Evolutionary conservation across 176 grass and related monocot genomes (phyloP).

Genomic region (Eleusine indica): DNA sequence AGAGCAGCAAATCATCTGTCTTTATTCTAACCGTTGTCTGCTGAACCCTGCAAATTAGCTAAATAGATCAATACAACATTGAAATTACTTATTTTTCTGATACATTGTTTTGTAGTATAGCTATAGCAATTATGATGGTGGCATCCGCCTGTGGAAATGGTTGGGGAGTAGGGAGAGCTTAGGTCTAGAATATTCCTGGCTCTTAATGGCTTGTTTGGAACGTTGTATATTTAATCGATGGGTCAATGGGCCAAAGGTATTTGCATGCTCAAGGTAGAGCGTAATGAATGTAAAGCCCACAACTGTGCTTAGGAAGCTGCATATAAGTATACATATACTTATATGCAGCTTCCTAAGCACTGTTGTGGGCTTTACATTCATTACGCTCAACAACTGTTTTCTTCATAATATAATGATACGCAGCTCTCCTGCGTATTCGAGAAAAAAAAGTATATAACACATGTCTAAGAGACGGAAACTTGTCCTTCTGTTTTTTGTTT

Average conservation of each 20-base stretch:
- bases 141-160: neutral
- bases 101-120: slow-evolving; percentile 13
- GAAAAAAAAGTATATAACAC: neutral
- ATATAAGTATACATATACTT: too few relatives aligned
- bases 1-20: neutral
- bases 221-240: neutral
- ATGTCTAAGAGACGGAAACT: neutral
- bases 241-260: neutral
- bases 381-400: too few relatives aligned
- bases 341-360: too few relatives aligned
- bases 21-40: slow-evolving; percentile 9
- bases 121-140: slow-evolving; percentile 14
- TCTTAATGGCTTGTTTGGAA: neutral
- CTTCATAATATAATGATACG: too few relatives aligned
- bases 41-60: too few relatives aligned
- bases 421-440: too few relatives aligned
- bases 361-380: too few relatives aligned
- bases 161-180: neutral
- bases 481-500: slow-evolving; percentile 34
- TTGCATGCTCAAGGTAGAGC: neutral
- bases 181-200: neutral
- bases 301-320: neutral
- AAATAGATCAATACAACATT: neutral
- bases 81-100: neutral
- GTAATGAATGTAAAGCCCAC: neutral